Percentiles rank a stretch among this genome's conserved stretches.
Conservation (phyloP, 768 basidiomycete genomes). For the Phlebiopsis flavidoalba region DNA sequence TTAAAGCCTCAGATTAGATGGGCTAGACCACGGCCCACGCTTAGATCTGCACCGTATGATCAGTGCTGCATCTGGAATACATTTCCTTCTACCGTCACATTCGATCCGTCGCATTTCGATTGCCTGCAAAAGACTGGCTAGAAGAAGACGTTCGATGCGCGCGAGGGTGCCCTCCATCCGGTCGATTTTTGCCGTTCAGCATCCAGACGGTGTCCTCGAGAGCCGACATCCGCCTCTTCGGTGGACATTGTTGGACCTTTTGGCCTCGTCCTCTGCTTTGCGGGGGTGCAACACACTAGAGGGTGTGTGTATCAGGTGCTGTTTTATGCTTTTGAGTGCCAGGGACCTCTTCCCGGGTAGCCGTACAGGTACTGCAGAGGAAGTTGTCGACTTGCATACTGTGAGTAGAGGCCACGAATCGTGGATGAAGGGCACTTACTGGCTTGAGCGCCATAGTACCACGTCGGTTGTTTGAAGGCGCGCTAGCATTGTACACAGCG, state of each 20-base stretch:
- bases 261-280: slow-evolving; percentile 9
- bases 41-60: too few relatives aligned
- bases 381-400: slow-evolving; percentile 14
- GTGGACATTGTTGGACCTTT: slow-evolving; percentile 13
- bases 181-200: slow-evolving; percentile 10
- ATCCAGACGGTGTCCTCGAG: slow-evolving; percentile 16
- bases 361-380: slow-evolving; percentile 21
- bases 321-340: slow-evolving; percentile 1
- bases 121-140: not conserved
- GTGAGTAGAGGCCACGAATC: not conserved
- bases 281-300: slow-evolving; percentile 15
- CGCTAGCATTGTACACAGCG: slow-evolving; percentile 2
- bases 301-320: slow-evolving; percentile 19
- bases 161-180: slow-evolving; percentile 14
- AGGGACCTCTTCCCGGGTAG: slow-evolving; percentile 6
- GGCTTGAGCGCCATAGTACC: slow-evolving; percentile 10
- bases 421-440: not conserved
- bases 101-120: not conserved
- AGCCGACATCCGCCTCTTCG: slow-evolving; percentile 16
- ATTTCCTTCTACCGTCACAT: too few relatives aligned
- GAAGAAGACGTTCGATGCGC: slow-evolving; percentile 18
- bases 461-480: slow-evolving; percentile 9
- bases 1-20: too few relatives aligned
- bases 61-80: too few relatives aligned
- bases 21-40: too few relatives aligned